Conservation (phyloP, 1,139 yeast species). For the Pichia sp. region DNA sequence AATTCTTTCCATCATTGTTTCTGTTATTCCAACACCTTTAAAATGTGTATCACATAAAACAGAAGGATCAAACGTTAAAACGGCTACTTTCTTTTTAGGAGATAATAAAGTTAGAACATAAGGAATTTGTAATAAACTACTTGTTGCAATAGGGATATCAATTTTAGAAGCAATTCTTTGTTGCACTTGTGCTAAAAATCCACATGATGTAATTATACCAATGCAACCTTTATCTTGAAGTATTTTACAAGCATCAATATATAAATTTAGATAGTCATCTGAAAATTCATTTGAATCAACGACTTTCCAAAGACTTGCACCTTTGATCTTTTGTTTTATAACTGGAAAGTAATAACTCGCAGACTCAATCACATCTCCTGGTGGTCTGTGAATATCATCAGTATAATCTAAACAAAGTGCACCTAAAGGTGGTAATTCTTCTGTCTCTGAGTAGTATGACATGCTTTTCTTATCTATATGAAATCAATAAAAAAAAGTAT, state of each 20-base stretch:
- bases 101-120: slow-evolving; percentile 23
- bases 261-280: slow-evolving; percentile 10
- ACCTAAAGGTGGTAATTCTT: slow-evolving; percentile 25
- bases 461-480: no score
- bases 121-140: slow-evolving; percentile 31
- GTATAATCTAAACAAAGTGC: slow-evolving; percentile 28
- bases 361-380: slow-evolving; percentile 15
- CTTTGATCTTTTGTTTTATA: slow-evolving; percentile 19
- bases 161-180: slow-evolving; percentile 21
- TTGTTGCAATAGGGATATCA: slow-evolving; percentile 31
- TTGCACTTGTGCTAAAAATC: slow-evolving; percentile 29
- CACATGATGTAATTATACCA: slow-evolving; percentile 20
- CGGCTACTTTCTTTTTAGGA: slow-evolving; percentile 26
- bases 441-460: slow-evolving; percentile 22
- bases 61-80: slow-evolving; percentile 30
- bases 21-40: slow-evolving; percentile 26
- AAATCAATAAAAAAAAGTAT: no score
- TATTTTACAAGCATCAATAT: slow-evolving; percentile 13
- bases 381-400: slow-evolving; percentile 25
- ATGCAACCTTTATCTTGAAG: slow-evolving; percentile 15
- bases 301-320: slow-evolving; percentile 14
- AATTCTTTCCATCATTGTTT: slow-evolving; percentile 21
- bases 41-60: slow-evolving; percentile 28
- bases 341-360: slow-evolving; percentile 13
- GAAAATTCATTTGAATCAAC: slow-evolving; percentile 8